These are phyloP conservation scores for Gyrodon lividus DNA, from an alignment of 768 basidiomycete species.

Conservation along the genomic window DNA sequence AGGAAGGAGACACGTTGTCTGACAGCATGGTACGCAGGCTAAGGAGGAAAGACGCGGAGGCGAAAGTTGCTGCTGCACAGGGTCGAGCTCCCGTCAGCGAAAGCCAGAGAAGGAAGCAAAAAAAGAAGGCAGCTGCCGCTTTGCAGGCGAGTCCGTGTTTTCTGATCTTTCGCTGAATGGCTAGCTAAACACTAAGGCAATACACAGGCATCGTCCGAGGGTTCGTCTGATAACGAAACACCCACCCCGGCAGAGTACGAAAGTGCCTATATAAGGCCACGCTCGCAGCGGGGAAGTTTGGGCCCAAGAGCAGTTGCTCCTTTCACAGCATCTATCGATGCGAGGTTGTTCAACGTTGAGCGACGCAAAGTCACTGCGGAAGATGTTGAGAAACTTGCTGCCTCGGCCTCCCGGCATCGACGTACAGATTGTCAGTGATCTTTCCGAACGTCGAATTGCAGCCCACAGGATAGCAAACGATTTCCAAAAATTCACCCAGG, in stretches of 20 bases:
- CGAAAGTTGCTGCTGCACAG: conserved; percentile 18
- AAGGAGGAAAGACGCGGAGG: conserved; percentile 23
- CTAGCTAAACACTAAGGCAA: background rate
- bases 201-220: background rate
- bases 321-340: background rate
- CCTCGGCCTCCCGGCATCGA: conserved; percentile 8
- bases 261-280: background rate
- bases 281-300: background rate
- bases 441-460: background rate
- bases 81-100: conserved; percentile 24
- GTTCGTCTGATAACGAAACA: background rate
- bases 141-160: conserved; percentile 10
- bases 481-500: background rate
- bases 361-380: conserved; percentile 7
- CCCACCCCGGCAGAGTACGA: background rate
- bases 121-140: conserved; percentile 5
- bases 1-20: conserved; percentile 22
- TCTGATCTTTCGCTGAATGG: background rate
- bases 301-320: background rate
- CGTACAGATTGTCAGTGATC: background rate
- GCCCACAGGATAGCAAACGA: background rate
- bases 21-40: conserved; percentile 26
- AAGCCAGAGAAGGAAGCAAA: conserved; percentile 21
- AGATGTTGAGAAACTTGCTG: conserved; percentile 15
- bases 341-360: background rate